Percentiles rank a stretch among this genome's conserved stretches.
Evolutionary conservation across 345 rosid genomes (phyloP).

Genomic region (Rhizophora mangle): DNA sequence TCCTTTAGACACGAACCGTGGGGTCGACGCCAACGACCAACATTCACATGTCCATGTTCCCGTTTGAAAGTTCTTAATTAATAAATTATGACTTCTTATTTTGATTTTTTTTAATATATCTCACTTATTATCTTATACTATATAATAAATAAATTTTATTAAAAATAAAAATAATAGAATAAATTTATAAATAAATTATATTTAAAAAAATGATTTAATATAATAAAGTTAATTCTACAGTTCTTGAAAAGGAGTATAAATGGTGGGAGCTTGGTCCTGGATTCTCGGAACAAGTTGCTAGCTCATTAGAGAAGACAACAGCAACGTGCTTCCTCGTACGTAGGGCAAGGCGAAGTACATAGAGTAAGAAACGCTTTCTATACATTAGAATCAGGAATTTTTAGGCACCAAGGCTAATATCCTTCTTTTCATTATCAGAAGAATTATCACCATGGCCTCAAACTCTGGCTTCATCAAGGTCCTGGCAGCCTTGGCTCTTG

Average conservation of each 20-base stretch:
- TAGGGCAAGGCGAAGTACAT: neutral
- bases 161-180: no score
- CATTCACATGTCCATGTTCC: neutral
- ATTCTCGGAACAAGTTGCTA: slow-evolving; percentile 9
- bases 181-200: no score
- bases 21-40: neutral
- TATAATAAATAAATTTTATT: no score
- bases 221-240: slow-evolving; percentile 1
- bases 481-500: slow-evolving; percentile 25
- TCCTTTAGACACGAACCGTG: neutral
- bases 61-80: neutral
- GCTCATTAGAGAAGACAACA: neutral
- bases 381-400: no score
- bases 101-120: no score
- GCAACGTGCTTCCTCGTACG: no score
- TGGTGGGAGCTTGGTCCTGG: neutral
- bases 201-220: no score
- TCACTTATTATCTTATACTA: no score
- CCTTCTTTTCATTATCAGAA: neutral
- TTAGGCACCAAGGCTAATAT: neutral
- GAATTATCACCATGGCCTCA: slow-evolving; percentile 30
- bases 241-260: slow-evolving; percentile 14
- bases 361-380: neutral
- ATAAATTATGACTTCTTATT: no score
- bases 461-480: slow-evolving; percentile 22